Conservation (phyloP, 169 alveolate species). For the Plasmodium cynomolgi region DNA sequence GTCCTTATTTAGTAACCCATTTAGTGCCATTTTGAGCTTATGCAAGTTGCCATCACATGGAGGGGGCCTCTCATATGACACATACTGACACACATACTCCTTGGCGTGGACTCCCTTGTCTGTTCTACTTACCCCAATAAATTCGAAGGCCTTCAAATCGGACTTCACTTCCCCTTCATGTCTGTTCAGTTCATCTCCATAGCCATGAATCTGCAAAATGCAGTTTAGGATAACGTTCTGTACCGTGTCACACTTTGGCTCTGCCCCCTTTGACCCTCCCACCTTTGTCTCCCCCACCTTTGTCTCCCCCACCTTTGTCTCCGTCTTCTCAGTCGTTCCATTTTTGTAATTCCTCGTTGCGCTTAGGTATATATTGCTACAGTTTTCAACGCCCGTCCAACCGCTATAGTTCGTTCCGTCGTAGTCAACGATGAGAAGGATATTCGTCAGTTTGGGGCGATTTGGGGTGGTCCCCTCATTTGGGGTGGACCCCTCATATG, state of each 20-base stretch:
- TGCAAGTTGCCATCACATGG: constrained; percentile 78
- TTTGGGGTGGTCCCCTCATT: background rate
- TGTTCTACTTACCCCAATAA: constrained; percentile 83
- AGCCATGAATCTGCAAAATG: constrained; percentile 80
- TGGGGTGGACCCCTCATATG: background rate
- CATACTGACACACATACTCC: constrained; percentile 83
- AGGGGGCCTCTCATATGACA: constrained; percentile 79
- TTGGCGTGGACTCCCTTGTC: constrained; percentile 86
- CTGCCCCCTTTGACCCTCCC: background rate
- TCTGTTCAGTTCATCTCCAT: constrained; percentile 45
- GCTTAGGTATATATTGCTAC: constrained; percentile 43
- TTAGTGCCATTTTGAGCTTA: constrained; percentile 75
- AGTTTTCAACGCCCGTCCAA: constrained; percentile 79
- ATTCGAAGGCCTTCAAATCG: constrained; percentile 70
- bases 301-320: too few species aligned
- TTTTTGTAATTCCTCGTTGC: constrained; percentile 20
- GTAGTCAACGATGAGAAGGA: constrained; percentile 77
- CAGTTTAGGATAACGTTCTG: constrained; percentile 77
- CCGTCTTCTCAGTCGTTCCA: background rate
- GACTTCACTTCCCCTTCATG: background rate
- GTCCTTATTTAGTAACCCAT: constrained; percentile 79
- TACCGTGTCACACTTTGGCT: constrained; percentile 35
- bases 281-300: too few species aligned
- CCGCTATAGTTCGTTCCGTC: constrained; percentile 84
- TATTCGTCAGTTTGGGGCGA: constrained; percentile 74